Evolutionary conservation across 73 alveolate genomes (phyloP).

Genomic region (Diophrys appendiculata): DNA sequence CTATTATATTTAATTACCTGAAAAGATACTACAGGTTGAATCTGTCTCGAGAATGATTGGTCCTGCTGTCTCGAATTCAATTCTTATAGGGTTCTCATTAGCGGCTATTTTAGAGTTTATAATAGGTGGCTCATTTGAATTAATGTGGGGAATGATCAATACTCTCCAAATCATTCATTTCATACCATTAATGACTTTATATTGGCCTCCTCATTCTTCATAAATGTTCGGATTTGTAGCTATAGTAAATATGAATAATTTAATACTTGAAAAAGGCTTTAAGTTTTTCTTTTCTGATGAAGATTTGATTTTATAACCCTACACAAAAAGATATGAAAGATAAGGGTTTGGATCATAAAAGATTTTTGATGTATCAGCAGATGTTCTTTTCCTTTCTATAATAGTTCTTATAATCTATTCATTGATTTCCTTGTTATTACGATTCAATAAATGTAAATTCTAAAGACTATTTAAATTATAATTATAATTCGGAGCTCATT

Average conservation of each 20-base stretch:
- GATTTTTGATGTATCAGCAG: background rate
- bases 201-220: slow-evolving; percentile 6
- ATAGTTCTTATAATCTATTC: too few relatives aligned
- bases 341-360: background rate
- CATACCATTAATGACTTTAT: slow-evolving; percentile 1
- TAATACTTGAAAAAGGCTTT: background rate
- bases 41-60: background rate
- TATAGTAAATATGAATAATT: background rate
- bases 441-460: too few relatives aligned
- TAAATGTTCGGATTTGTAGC: background rate
- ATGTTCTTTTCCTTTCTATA: background rate
- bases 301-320: background rate
- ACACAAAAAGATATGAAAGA: background rate
- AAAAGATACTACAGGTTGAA: too few relatives aligned
- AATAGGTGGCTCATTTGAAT: slow-evolving; percentile 6
- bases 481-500: too few relatives aligned
- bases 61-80: background rate
- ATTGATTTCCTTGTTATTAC: too few relatives aligned
- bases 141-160: slow-evolving; percentile 21
- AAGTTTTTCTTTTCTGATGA: background rate
- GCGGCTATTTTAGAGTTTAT: background rate
- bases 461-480: too few relatives aligned
- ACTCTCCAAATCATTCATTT: slow-evolving; percentile 20
- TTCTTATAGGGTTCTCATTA: background rate
- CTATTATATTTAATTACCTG: too few relatives aligned